These are phyloP conservation scores for Claviceps capensis DNA, from an alignment of 2,329 filamentous ascomycete species.

Conservation along the genomic window DNA sequence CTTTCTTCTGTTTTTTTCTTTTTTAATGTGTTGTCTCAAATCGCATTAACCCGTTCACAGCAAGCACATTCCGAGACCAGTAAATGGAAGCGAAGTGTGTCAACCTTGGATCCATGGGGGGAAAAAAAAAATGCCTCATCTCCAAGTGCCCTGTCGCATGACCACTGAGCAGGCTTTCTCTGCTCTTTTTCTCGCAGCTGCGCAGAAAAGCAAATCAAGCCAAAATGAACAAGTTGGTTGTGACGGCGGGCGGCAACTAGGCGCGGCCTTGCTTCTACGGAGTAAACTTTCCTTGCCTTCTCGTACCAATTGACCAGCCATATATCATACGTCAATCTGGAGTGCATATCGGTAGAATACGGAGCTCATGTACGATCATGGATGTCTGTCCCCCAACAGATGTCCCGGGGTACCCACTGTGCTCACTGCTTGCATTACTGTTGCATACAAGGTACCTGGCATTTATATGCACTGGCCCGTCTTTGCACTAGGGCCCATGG, in stretches of 20 bases:
- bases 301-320: neutral
- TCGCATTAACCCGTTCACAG: neutral
- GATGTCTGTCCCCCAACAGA: neutral
- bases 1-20: neutral
- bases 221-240: neutral
- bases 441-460: neutral
- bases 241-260: neutral
- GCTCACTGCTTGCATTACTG: slow-evolving; percentile 2
- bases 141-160: neutral
- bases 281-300: neutral
- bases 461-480: slow-evolving; percentile 2
- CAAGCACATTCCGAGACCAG: neutral
- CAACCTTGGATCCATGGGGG: neutral
- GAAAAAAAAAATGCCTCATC: neutral
- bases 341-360: neutral
- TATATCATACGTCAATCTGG: neutral
- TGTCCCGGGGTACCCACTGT: neutral
- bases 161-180: neutral
- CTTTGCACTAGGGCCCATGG: neutral
- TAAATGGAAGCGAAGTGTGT: neutral
- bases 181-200: neutral
- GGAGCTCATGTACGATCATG: neutral
- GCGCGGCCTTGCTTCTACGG: too few species aligned
- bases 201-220: neutral
- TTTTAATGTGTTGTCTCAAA: neutral